Evolutionary conservation across 2,329 filamentous ascomycete species (phyloP), one percentile per base, ranked within the genome.

Genomic region (Trichophaea hybrida): DNA sequence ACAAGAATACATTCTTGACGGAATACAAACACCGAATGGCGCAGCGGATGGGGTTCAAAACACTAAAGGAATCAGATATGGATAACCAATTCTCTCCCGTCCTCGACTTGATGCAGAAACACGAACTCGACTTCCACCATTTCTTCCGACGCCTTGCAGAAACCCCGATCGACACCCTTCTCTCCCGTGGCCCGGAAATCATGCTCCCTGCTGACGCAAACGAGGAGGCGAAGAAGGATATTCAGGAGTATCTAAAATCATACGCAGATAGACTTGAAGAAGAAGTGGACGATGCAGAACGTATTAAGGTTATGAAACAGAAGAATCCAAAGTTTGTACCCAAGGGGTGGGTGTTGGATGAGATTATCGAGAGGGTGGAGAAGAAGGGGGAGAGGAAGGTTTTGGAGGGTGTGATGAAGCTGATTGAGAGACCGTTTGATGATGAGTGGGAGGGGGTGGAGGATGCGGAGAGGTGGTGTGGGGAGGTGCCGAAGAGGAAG

Each of bases 271-370:
- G 67, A 31, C 55, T 69, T 0, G 75, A 76, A 5, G 75, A 75
- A 0, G 71, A 69, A 2, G 63, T 71, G 5, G 74, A 71, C 13
- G 84, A 94, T 51, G 75, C 73, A 2, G 80, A 84, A 67, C 78
- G 91, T 62, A 79, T 82, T 60, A 72, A 70, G 34, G 48, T 79
- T 10, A 97, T 97, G 93, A 88, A 86, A 74, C 76, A 75, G 32
- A 85, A 90, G 24, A 98, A 98, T 70, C 93, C 93, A 1, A 95
- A 87, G 74, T 98, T 98, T 69, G 77, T 96, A 0, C 88, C 93
- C 0, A 80, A 89, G 51, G 84, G 86, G 15, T 98, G 91, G 90
- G 81, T 98, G 55, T 76, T 98, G 17, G 91, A 97, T 70, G 93
- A 98, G 72, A 72, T 98, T 12, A 97, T 98, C 66, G 81, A 85